These are phyloP conservation scores for Dactylellina haptotyla DNA, from an alignment of 2,329 filamentous ascomycete species.

Conservation along the genomic window DNA sequence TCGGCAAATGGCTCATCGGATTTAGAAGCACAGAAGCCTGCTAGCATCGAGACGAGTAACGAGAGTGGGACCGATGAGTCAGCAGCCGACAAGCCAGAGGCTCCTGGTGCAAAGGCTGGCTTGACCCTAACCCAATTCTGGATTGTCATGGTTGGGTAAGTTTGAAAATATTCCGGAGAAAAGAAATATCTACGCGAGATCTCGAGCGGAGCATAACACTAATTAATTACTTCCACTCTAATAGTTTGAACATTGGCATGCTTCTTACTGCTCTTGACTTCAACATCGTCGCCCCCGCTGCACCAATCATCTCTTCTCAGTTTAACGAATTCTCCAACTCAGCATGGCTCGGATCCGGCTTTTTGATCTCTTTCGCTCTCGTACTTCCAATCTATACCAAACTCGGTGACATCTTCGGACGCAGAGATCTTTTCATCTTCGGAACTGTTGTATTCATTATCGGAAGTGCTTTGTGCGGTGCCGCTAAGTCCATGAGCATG, in stretches of 20 bases:
- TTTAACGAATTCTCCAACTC: slow-evolving; percentile 61
- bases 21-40: slow-evolving; percentile 19
- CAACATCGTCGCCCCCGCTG: slow-evolving; percentile 68
- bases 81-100: slow-evolving; percentile 21
- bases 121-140: slow-evolving; percentile 26
- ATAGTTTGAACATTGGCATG: slow-evolving; percentile 63
- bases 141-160: slow-evolving; percentile 36
- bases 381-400: slow-evolving; percentile 63
- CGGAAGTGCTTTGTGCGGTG: slow-evolving; percentile 68
- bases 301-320: slow-evolving; percentile 68
- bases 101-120: slow-evolving; percentile 23
- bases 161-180: no score
- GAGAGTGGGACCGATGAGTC: not conserved
- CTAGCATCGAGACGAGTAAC: slow-evolving; percentile 5
- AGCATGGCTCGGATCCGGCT: slow-evolving; percentile 62
- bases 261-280: slow-evolving; percentile 69
- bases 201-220: not conserved
- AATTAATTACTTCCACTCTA: not conserved
- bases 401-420: slow-evolving; percentile 61
- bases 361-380: slow-evolving; percentile 60
- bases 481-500: slow-evolving; percentile 64
- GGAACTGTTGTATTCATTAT: slow-evolving; percentile 33
- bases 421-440: slow-evolving; percentile 57
- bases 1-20: slow-evolving; percentile 7
- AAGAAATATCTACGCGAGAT: not conserved